Evolutionary conservation across 176 grass and related monocot genomes (phyloP).

Genomic region (Cymbopogon citratus): DNA sequence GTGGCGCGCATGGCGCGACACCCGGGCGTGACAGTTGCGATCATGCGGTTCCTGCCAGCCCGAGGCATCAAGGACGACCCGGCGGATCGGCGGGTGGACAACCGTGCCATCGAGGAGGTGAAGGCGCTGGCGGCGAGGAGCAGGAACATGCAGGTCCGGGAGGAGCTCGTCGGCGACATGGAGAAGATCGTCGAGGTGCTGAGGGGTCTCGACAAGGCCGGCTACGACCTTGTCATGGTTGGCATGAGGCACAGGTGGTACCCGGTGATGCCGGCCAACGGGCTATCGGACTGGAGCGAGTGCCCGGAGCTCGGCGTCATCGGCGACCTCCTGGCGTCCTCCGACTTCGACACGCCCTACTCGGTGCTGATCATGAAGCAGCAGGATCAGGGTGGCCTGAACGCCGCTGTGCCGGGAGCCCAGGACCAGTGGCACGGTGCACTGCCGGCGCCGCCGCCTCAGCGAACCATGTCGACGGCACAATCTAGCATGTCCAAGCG

Average conservation of each 20-base stretch:
- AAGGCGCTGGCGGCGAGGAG: slow-evolving; percentile 38
- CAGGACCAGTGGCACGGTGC: slow-evolving; percentile 15
- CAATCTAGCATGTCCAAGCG: slow-evolving; percentile 12
- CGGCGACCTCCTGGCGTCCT: slow-evolving; percentile 67
- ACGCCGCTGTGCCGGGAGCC: slow-evolving; percentile 35
- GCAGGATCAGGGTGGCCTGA: slow-evolving; percentile 70
- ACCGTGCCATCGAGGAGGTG: slow-evolving; percentile 58
- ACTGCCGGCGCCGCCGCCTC: background rate
- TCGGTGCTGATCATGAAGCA: slow-evolving; percentile 87
- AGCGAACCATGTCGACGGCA: background rate
- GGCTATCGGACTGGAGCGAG: slow-evolving; percentile 71
- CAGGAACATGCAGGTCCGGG: slow-evolving; percentile 44
- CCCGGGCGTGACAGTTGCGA: slow-evolving; percentile 42
- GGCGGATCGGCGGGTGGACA: slow-evolving; percentile 49
- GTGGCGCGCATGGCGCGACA: slow-evolving; percentile 63
- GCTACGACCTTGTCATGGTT: slow-evolving; percentile 74
- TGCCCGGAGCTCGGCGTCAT: slow-evolving; percentile 77
- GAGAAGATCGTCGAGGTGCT: slow-evolving; percentile 53
- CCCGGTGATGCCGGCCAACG: slow-evolving; percentile 52
- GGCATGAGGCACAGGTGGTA: slow-evolving; percentile 65
- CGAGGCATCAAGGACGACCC: slow-evolving; percentile 51
- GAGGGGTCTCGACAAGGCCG: slow-evolving; percentile 40
- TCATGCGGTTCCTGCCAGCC: slow-evolving; percentile 60
- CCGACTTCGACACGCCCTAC: slow-evolving; percentile 63
- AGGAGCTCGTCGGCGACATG: slow-evolving; percentile 74